Evolutionary conservation across 352 stramenopile species (phyloP).

Genomic region (Pythium grandisporangium): DNA sequence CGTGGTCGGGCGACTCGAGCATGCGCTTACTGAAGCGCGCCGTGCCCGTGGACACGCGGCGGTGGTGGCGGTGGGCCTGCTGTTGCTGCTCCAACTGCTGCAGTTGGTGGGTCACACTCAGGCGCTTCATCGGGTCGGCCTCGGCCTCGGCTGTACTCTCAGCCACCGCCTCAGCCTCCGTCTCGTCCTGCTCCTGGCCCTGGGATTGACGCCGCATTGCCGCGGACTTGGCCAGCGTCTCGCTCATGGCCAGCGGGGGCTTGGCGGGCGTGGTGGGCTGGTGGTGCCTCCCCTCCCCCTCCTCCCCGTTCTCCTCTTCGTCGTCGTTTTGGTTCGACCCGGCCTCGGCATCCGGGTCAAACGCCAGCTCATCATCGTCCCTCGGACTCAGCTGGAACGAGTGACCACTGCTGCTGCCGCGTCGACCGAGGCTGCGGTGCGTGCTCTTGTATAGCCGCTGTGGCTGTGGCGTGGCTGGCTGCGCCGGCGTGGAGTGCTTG

Average conservation of each 20-base stretch:
- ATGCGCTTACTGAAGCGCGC: conserved; percentile 54
- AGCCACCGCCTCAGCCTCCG: too few species aligned
- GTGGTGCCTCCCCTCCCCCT: conserved; percentile 2
- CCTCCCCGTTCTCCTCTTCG: conserved; percentile 8
- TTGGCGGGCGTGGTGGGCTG: conserved; percentile 8
- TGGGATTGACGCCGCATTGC: background rate
- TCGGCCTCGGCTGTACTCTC: conserved; percentile 23
- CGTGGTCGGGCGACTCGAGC: conserved; percentile 39
- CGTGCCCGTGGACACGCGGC: conserved; percentile 63
- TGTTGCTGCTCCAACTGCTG: conserved; percentile 10
- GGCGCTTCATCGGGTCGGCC: conserved; percentile 36
- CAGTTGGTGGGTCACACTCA: conserved; percentile 30
- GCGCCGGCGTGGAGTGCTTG: too few species aligned
- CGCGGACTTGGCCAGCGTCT: background rate
- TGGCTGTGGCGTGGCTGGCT: conserved; percentile 37
- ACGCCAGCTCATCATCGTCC: background rate
- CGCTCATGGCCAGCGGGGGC: conserved; percentile 7
- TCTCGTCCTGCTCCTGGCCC: too few species aligned
- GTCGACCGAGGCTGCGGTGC: background rate
- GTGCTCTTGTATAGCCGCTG: conserved; percentile 18
- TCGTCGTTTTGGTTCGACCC: conserved; percentile 26
- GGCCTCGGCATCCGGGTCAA: background rate
- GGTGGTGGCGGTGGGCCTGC: conserved; percentile 32
- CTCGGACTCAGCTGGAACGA: conserved; percentile 13
- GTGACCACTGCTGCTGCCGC: conserved; percentile 16